These are phyloP conservation scores for Aspergillus uvarum DNA, from an alignment of 2,329 filamentous ascomycete species.

Conservation along the genomic window DNA sequence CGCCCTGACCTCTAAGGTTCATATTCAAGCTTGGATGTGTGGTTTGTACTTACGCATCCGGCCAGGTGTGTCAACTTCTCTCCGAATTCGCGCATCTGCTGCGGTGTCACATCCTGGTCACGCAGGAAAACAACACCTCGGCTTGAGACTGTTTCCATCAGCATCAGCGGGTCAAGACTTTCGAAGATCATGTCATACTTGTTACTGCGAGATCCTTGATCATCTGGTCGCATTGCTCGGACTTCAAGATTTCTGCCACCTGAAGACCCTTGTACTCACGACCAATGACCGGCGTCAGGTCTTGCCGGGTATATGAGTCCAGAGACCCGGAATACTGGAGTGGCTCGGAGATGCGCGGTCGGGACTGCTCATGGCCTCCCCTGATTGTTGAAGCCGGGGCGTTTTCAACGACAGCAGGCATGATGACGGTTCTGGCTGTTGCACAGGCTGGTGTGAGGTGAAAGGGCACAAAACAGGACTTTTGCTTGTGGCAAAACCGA, in stretches of 20 bases:
- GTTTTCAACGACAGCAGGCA: constrained; percentile 19
- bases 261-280: constrained; percentile 42
- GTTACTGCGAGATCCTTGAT: constrained; percentile 66
- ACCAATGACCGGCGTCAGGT: constrained; percentile 45
- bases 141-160: constrained; percentile 55
- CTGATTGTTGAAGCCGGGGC: constrained; percentile 13
- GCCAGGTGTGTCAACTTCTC: constrained; percentile 46
- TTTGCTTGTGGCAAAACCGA: not conserved
- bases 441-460: not conserved
- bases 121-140: constrained; percentile 70
- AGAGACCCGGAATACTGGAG: constrained; percentile 41
- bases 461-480: not conserved
- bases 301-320: constrained; percentile 40
- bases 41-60: constrained; percentile 37
- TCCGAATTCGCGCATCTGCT: constrained; percentile 61
- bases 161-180: not conserved
- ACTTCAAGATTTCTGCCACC: constrained; percentile 55
- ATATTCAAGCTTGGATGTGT: too few relatives aligned
- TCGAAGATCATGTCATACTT: constrained; percentile 42
- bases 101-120: constrained; percentile 59
- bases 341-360: constrained; percentile 29
- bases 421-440: not conserved
- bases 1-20: too few relatives aligned
- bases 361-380: constrained; percentile 25
- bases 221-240: constrained; percentile 61